Base-by-base conservation (phyloP, 352 stramenopile species). In the Pythium plurisporium region DNA sequence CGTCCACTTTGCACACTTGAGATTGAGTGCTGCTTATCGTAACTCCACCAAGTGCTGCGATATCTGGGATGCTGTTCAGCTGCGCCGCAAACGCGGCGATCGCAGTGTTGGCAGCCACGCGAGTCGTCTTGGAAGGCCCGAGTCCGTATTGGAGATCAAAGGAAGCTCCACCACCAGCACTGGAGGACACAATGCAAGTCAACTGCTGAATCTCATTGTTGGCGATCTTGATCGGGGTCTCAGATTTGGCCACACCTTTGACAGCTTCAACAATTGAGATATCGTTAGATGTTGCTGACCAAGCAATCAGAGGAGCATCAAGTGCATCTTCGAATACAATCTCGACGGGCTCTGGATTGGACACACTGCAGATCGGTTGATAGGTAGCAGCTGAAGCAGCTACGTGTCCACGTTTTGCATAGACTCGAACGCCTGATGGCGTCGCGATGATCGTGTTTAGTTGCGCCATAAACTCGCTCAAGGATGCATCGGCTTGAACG, bases 181-280 rank as follows among this genome's bases (percentile, higher is more conserved):
- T 57, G 8, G 71, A 44, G 0, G 68, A 73, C 4, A 86, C 75
- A 42, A 85, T 45, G 38, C 84, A 94, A 17, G 47, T 42, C 0
- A 94, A 26, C 12, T 72, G 61, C 37, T 94, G 84, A 0, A 78
- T 52, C 42, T 89, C 84, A 0, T 53, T 55, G 64, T 94, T 94
- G 2, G 69, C 62, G 20, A 92, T 76, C 5, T 34, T 45, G 11
- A 91, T 62, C 3, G 57, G 53, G 12, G 46, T 80, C 9, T 74
- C 61, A 4, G 54, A 62, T 11, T 62, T 59, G 0, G 46, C 15
- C 0, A 70, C 63, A 3, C 84, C 84, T 38, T 88, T 89, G 4
- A 86, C 66, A 2, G 66, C 54, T 22, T 91, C 79, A 4, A 67
- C 75, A 31, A 94, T 64, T 6, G 74, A 82, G 15, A 94, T 55